phyloP scores from a whole-genome alignment of 2,329 filamentous ascomycete genomes.

The Aspergillus sp. region DNA sequence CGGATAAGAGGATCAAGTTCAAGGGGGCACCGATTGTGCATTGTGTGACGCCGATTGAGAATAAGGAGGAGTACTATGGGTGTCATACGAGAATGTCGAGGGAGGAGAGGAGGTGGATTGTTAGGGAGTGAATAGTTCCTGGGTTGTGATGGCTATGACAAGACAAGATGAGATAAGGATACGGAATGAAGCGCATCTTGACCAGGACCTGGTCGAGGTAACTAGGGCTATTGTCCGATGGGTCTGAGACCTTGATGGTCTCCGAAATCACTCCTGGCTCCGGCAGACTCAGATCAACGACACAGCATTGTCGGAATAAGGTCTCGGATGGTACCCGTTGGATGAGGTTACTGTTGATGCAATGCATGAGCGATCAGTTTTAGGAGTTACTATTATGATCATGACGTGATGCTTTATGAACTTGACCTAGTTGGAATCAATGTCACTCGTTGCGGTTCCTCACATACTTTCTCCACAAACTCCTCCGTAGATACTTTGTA shows the following conservation, averaged over 20 bases:
- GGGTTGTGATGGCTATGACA: neutral
- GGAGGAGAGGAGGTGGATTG: conserved; percentile 42
- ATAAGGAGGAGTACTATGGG: conserved; percentile 44
- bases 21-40: conserved; percentile 38
- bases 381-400: neutral
- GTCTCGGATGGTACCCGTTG: no score
- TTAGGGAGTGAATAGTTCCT: conserved; percentile 22
- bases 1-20: conserved; percentile 39
- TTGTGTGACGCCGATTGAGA: conserved; percentile 44
- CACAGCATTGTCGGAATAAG: no score
- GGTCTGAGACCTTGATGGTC: neutral
- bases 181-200: neutral
- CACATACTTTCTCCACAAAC: neutral
- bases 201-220: neutral
- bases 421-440: conserved; percentile 1
- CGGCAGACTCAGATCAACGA: neutral
- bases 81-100: conserved; percentile 39
- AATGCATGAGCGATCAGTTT: no score
- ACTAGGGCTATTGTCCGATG: neutral
- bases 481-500: neutral
- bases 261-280: conserved; percentile 2
- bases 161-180: neutral
- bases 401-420: neutral
- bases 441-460: neutral
- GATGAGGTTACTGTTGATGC: neutral